A percentile compares a stretch with the other conserved stretches of the same genome.
Evolutionary conservation across 257 asterid genomes (phyloP).

Genomic region (Ilex aquifolium): DNA sequence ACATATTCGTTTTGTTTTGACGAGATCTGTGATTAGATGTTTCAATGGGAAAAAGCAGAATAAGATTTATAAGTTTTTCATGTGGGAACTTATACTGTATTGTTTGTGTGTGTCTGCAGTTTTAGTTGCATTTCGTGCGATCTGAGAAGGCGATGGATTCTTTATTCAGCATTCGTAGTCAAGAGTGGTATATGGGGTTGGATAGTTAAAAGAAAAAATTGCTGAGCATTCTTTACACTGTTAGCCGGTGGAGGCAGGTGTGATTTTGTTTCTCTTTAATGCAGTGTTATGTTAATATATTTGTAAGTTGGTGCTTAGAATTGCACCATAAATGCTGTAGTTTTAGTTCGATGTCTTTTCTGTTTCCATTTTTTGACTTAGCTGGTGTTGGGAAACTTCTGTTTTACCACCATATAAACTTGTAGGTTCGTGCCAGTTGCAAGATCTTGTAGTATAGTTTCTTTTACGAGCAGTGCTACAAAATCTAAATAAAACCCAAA

Average conservation of each 20-base stretch:
- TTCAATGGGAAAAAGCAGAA: too few species aligned
- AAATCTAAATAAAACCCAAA: too few species aligned
- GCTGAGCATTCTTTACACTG: constrained; percentile 10
- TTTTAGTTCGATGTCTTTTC: constrained; percentile 7
- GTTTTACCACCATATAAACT: constrained; percentile 7
- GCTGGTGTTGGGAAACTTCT: constrained; percentile 11
- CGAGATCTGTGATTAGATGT: too few species aligned
- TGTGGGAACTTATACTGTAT: background rate
- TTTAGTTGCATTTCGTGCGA: constrained; percentile 39
- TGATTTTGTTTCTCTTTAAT: constrained; percentile 12
- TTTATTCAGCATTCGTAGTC: constrained; percentile 18
- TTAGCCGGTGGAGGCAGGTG: constrained; percentile 13
- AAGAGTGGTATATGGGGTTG: constrained; percentile 9
- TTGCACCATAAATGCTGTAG: constrained; percentile 9
- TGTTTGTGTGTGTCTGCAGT: constrained; percentile 38
- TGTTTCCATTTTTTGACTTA: background rate
- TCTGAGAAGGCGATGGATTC: constrained; percentile 26
- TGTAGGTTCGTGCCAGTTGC: constrained; percentile 14
- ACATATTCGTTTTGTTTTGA: too few species aligned
- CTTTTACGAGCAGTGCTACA: too few species aligned
- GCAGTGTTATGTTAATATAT: constrained; percentile 4
- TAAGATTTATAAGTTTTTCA: too few species aligned
- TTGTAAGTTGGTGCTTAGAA: constrained; percentile 14
- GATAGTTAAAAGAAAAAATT: constrained; percentile 7
- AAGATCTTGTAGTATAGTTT: constrained; percentile 1